Percentiles rank a stretch among this genome's conserved stretches.
These are phyloP conservation scores for Hypoxylon sp. DNA, from an alignment of 2,329 filamentous ascomycete genomes.

Conservation along the genomic window DNA sequence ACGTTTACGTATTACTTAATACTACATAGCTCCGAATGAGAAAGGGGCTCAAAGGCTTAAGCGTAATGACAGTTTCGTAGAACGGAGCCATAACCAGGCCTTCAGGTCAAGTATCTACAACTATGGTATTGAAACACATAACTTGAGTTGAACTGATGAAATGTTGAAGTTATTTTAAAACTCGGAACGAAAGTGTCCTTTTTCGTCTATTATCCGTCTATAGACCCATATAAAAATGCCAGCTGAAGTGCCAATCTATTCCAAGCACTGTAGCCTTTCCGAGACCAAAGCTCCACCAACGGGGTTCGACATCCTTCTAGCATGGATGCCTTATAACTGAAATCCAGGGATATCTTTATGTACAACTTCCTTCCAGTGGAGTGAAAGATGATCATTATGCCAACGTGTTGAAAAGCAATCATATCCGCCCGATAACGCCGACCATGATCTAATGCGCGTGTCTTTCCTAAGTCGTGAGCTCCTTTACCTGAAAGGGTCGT, in stretches of 20 bases:
- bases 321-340: slow-evolving; percentile 23
- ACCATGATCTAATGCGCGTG: slow-evolving; percentile 46
- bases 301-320: slow-evolving; percentile 27
- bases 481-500: slow-evolving; percentile 66
- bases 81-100: not conserved
- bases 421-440: slow-evolving; percentile 45
- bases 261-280: slow-evolving; percentile 27
- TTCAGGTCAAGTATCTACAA: not conserved
- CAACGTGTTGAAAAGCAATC: slow-evolving; percentile 33
- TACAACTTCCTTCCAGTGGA: slow-evolving; percentile 43
- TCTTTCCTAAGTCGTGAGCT: slow-evolving; percentile 37
- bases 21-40: not conserved
- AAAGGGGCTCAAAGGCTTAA: not conserved
- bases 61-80: not conserved
- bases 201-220: slow-evolving; percentile 49
- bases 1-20: not conserved
- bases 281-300: slow-evolving; percentile 28
- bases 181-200: slow-evolving; percentile 39
- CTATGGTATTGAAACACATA: not conserved
- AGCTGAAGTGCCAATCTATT: slow-evolving; percentile 28
- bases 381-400: slow-evolving; percentile 46
- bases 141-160: not conserved
- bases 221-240: slow-evolving; percentile 34
- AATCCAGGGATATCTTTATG: slow-evolving; percentile 44
- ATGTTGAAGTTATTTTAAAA: not conserved